Base-by-base conservation (phyloP, 148 eudicot species). In the Selenicereus undatus region DNA sequence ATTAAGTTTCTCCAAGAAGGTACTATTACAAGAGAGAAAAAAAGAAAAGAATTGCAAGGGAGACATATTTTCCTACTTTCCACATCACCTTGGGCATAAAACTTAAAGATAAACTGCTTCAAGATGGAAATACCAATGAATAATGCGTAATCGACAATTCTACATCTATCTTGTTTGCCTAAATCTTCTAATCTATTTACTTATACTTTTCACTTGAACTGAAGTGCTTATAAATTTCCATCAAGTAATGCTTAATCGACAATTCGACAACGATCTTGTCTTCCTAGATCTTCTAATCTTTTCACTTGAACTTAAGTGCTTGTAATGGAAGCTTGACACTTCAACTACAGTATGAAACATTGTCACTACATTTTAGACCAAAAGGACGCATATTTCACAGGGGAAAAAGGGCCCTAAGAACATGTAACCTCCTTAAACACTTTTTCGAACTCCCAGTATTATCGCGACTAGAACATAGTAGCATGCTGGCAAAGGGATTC, bases 71-170 rank as follows among this genome's bases (percentile, higher is more conserved):
- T 48, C 58, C 73, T 12, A 9, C 43, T 27, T 20, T 6, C n/a
- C 52, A 71, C 21, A 42, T 54, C 10, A 76, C 48, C 42, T 27
- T 78, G 68, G 22, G 52, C 43, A 27, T 30, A 83, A 73, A 27
- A 52, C 52, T 36, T 8, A 32, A 36, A 42, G 13, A 73, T 79
- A 27, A 24, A 74, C 45, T 65, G 73, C 79, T 36, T 30, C 71
- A 74, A 79, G 29, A 66, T 20, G 32, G 70, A 71, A 21, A 32
- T 60, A 73, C 54, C 71, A 80, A 4, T 39, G 65, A 24, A 3
- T 16, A 2, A 80, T 42, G 58, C 8, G 0, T 48, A 10, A 48
- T 10, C 12, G 14, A 48, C 21, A 74, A 26, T 26, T 50, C 36
- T 54, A n/a, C 42, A 39, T 73, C 56, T 71, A 76, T 73, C 20